These are phyloP conservation scores for Pythium phragmitis DNA, from an alignment of 352 stramenopile species.

Conservation along the genomic window DNA sequence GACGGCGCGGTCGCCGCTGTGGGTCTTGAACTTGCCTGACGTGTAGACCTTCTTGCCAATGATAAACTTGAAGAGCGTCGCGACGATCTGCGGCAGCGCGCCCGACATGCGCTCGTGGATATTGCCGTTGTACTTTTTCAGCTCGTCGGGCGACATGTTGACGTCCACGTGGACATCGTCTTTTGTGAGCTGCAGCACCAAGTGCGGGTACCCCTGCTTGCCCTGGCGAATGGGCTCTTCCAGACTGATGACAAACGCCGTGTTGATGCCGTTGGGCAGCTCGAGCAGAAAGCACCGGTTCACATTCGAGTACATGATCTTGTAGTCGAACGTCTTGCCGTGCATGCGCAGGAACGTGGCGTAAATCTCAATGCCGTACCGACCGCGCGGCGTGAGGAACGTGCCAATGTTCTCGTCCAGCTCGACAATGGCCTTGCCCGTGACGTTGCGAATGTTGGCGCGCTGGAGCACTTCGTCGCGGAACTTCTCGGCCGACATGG, in stretches of 20 bases:
- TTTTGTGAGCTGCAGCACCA: constrained; percentile 96
- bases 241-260: constrained; percentile 98
- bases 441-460: constrained; percentile 89
- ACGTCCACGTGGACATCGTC: constrained; percentile 88
- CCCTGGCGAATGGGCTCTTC: constrained; percentile 98
- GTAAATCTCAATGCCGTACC: constrained; percentile 99
- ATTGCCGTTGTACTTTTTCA: constrained; percentile 97
- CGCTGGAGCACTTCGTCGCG: constrained; percentile 86
- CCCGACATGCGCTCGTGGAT: constrained; percentile 96
- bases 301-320: constrained; percentile 99
- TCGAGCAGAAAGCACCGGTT: constrained; percentile 97
- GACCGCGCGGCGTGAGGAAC: constrained; percentile 97
- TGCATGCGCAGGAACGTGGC: constrained; percentile 96
- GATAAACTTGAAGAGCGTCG: constrained; percentile 97
- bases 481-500: constrained; percentile 68
- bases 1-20: constrained; percentile 84
- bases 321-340: constrained; percentile 99
- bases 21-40: constrained; percentile 89
- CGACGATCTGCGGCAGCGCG: constrained; percentile 96
- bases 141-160: constrained; percentile 96
- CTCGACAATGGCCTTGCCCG: constrained; percentile 96
- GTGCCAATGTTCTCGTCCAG: constrained; percentile 96
- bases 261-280: constrained; percentile 96
- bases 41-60: constrained; percentile 97
- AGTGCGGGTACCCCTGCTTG: constrained; percentile 97